A percentile compares a stretch with the other conserved stretches of the same genome.
Conservation (phyloP, 768 basidiomycete species). For the Butyriboletus loyo region DNA sequence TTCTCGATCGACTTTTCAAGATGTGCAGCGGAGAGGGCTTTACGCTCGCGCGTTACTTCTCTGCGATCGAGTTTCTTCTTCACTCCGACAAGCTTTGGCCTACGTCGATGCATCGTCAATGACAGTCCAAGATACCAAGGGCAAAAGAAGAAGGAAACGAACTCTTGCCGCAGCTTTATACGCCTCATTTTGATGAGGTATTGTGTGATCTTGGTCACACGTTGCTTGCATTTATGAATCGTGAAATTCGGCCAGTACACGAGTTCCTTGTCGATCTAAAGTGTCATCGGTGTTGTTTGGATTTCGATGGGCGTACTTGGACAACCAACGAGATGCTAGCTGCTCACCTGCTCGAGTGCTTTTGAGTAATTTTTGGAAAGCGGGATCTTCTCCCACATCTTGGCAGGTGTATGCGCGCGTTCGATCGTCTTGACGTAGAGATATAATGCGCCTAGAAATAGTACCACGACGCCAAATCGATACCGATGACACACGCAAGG, state of each 20-base stretch:
- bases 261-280: constrained; percentile 89
- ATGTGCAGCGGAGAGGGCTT: constrained; percentile 93
- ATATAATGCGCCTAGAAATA: constrained; percentile 68
- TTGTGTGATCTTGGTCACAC: constrained; percentile 97
- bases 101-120: constrained; percentile 35
- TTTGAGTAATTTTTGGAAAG: constrained; percentile 93
- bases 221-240: constrained; percentile 99
- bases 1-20: constrained; percentile 94
- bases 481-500: background rate
- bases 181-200: constrained; percentile 98
- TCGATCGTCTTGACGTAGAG: constrained; percentile 98
- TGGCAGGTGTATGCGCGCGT: constrained; percentile 91
- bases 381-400: constrained; percentile 97
- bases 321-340: constrained; percentile 8
- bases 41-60: constrained; percentile 89
- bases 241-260: constrained; percentile 98
- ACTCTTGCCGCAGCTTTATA: constrained; percentile 84
- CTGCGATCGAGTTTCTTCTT: constrained; percentile 97
- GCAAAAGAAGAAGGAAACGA: constrained; percentile 28
- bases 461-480: background rate
- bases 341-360: constrained; percentile 91
- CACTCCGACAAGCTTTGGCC: constrained; percentile 89
- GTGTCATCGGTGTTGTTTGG: background rate
- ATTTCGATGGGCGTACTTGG: background rate
- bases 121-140: background rate